Evolutionary conservation across 2,329 filamentous ascomycete species (phyloP).

Genomic region (Phaeophleospora eucalypticola): DNA sequence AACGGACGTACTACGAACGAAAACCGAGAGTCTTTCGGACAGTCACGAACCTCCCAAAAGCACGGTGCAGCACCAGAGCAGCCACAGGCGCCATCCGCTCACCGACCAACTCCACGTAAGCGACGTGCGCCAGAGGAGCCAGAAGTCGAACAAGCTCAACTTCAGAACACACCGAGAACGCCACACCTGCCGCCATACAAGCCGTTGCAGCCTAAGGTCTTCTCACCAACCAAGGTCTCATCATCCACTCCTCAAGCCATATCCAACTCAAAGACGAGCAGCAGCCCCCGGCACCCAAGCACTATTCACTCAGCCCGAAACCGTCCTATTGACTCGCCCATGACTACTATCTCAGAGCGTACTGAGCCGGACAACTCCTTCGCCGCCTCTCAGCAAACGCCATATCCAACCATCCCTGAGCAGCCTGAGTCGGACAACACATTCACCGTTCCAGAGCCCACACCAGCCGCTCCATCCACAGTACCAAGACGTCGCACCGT

Average conservation of each 20-base stretch:
- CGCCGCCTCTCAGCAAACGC: slow-evolving; percentile 7
- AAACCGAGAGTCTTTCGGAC: too few species aligned
- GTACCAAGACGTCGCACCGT: slow-evolving; percentile 1
- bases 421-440: background rate
- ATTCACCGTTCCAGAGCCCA: slow-evolving; percentile 6
- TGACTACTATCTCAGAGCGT: slow-evolving; percentile 25
- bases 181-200: too few species aligned
- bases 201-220: too few species aligned
- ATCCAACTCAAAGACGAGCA: slow-evolving; percentile 3
- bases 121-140: background rate
- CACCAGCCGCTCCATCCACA: slow-evolving; percentile 5
- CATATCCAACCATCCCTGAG: slow-evolving; percentile 15
- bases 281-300: slow-evolving; percentile 9
- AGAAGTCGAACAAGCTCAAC: background rate
- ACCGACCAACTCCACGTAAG: background rate
- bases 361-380: slow-evolving; percentile 12
- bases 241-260: background rate
- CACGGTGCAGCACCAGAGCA: background rate
- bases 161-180: too few species aligned
- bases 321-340: slow-evolving; percentile 11
- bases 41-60: background rate
- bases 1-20: too few species aligned
- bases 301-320: slow-evolving; percentile 8
- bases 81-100: background rate
- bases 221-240: slow-evolving; percentile 1